A percentile compares a stretch with the other conserved stretches of the same genome.
Evolutionary conservation across 1,284 basidiomycete genomes (phyloP).

Genomic region (Exobasidium rhododendri): DNA sequence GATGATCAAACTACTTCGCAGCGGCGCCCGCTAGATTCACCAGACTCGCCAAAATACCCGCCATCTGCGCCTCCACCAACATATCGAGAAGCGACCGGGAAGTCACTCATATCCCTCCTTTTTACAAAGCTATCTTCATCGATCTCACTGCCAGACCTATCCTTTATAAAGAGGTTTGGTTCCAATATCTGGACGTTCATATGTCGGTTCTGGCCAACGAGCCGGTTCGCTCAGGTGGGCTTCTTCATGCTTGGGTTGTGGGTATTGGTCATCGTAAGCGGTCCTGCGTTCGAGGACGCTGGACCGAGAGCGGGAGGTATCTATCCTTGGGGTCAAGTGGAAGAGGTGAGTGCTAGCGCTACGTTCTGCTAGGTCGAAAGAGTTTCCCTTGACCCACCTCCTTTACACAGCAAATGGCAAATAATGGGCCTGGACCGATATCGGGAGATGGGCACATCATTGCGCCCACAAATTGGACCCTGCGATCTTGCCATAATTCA

Average conservation of each 20-base stretch:
- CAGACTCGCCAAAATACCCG: constrained; percentile 33
- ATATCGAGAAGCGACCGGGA: constrained; percentile 32
- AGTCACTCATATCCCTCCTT: constrained; percentile 10
- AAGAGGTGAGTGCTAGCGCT: constrained; percentile 8
- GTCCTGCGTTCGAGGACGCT: constrained; percentile 19
- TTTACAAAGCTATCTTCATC: constrained; percentile 29
- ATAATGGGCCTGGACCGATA: constrained; percentile 25
- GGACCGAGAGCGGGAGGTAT: constrained; percentile 2
- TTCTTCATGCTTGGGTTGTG: constrained; percentile 39
- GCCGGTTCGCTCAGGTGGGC: constrained; percentile 38
- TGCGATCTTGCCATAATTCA: constrained; percentile 22
- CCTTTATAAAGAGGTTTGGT: constrained; percentile 2
- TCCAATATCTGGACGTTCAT: constrained; percentile 11
- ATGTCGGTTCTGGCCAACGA: constrained; percentile 37
- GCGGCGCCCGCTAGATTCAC: neutral
- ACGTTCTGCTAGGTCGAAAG: neutral
- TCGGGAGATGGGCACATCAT: constrained; percentile 38
- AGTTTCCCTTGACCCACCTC: too few species aligned
- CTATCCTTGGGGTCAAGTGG: constrained; percentile 6
- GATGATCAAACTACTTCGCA: constrained; percentile 11
- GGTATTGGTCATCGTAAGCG: constrained; percentile 37
- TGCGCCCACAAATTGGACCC: constrained; percentile 30
- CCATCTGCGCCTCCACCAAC: constrained; percentile 34
- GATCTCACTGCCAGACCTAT: constrained; percentile 21
- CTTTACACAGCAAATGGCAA: neutral